phyloP scores from a whole-genome alignment of 140 eudicot species.

The Bidens hawaiensis region DNA sequence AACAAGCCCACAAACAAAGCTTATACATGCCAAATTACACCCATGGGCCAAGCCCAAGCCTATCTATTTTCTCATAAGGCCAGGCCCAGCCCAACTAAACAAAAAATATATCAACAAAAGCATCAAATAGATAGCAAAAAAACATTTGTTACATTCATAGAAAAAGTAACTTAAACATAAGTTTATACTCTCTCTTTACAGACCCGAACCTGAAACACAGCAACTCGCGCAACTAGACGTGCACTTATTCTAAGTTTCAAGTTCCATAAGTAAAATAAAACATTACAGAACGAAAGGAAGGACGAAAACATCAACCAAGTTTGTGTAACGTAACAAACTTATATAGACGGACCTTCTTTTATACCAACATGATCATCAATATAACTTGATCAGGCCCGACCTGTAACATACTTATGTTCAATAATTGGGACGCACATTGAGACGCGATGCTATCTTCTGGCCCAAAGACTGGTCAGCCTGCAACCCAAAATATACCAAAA shows the following conservation, averaged over 20 bases:
- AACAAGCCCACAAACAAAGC: constrained; percentile 4
- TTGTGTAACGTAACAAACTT: constrained; percentile 10
- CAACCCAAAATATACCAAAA: constrained; percentile 11
- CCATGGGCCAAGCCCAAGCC: not conserved
- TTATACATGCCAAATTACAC: not conserved
- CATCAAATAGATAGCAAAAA: constrained; percentile 20
- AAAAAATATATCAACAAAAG: constrained; percentile 1
- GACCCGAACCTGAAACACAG: constrained; percentile 25
- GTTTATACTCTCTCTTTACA: constrained; percentile 30
- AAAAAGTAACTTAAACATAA: constrained; percentile 23
- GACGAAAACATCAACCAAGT: constrained; percentile 11
- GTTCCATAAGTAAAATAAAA: constrained; percentile 13
- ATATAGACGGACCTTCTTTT: constrained; percentile 23
- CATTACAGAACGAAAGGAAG: constrained; percentile 16
- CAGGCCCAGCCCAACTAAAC: not conserved
- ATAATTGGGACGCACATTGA: constrained; percentile 60
- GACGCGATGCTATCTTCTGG: constrained; percentile 79
- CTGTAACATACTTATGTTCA: constrained; percentile 18
- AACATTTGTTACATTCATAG: constrained; percentile 14
- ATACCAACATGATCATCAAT: constrained; percentile 9
- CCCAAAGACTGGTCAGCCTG: constrained; percentile 91
- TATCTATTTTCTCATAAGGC: not conserved
- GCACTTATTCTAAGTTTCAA: constrained; percentile 30
- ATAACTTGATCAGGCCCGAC: not conserved
- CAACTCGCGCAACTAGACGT: constrained; percentile 18